Base-by-base conservation (phyloP, 2,329 filamentous ascomycete genomes). In the Fusarium devonianum region DNA sequence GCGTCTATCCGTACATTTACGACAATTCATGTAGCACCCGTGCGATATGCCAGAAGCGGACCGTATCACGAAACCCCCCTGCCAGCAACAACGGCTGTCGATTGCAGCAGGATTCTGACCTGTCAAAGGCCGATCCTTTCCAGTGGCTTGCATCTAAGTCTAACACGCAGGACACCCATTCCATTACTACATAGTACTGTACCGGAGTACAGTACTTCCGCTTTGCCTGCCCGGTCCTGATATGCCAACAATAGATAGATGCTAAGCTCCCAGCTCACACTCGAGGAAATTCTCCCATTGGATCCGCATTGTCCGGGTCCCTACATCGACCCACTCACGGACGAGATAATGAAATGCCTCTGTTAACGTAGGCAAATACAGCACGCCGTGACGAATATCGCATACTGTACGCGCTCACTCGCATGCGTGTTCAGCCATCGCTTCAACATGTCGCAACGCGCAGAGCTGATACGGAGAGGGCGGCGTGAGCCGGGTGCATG, bases 251-350 rank as follows among this genome's bases (percentile, higher is more conserved):
- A 40, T 26, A 30, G 40, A 52, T 25, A 6, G 4, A 25, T 43
- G 50, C 50, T 41, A 46, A 54, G 44, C 45, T 39, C 44, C 18
- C 33, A 43, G 13, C 33, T n/a, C 28, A 47, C 34, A 35, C 34
- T 45, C 49, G 38, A 37, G 41, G 35, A 46, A 38, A 55, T 49
- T 36, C 38, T 57, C 57, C 40, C 43, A 62, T 63, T 63, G 60
- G 60, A 34, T 44, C 21, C n/a, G 21, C 22, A 16, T 23, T 47
- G 23, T 48, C 53, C 45, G 36, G 45, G 55, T 38, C 56, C 54
- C 48, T 39, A 43, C 33, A 34, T 52, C 37, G 46, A 49, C 56
- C 36, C 53, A 56, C 44, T 49, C 49, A 47, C 50, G 32, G 42
- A 44, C 39, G 37, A 50, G 33, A 23, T 19, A 40, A 55, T 37